Evolutionary conservation across 2,329 filamentous ascomycete genomes (phyloP), one percentile per base, ranked within the genome.

Genomic region (Chaetomium sp.): DNA sequence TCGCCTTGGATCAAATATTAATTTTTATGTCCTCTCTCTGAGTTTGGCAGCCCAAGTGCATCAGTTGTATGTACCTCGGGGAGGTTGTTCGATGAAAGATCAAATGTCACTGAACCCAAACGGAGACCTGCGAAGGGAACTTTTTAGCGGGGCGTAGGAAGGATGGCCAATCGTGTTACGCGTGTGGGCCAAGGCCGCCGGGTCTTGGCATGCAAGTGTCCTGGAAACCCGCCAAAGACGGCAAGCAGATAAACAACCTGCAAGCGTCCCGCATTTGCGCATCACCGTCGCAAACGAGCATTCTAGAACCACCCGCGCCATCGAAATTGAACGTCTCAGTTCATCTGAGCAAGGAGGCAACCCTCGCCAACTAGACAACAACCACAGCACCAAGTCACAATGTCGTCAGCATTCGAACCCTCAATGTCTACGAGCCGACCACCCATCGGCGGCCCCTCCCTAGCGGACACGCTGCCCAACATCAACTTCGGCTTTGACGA

Each of bases 401-500:
- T 88, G 82, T 75, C 83, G 33, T 84, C 83, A 38, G 79, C 84
- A 67, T 92, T 92, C 71, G 89, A 91, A 70, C 83, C 88, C 9
- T 89, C 89, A 1, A 82, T 90, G 70, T 90, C 89, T 13, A 85
- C 85, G 63, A 88, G 86, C 77, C 82, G 87, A 71, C 85, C 85
- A 69, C 81, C 86, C 21, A 55, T 63, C 49, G 79, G 81, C 55
- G 85, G 82, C 50, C 85, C 86, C 13, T 90, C 87, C 16, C 87
- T 91, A 80, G 89, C 88, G 50, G 90, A 93, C 75, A 87, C 87
- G 57, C 86, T 99, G 9, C 95, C 95, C 42, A 91, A 85, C 75
- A 91, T 96, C 77, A 93, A 97, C 78, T 98, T 99, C 77, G 93
- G 93, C 65, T 98, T 98, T 77, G 93, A 98, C 72, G 92, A 97